Evolutionary conservation across 345 rosid species (phyloP), one percentile per base, ranked within the genome.

Genomic region (Brassica nigra): DNA sequence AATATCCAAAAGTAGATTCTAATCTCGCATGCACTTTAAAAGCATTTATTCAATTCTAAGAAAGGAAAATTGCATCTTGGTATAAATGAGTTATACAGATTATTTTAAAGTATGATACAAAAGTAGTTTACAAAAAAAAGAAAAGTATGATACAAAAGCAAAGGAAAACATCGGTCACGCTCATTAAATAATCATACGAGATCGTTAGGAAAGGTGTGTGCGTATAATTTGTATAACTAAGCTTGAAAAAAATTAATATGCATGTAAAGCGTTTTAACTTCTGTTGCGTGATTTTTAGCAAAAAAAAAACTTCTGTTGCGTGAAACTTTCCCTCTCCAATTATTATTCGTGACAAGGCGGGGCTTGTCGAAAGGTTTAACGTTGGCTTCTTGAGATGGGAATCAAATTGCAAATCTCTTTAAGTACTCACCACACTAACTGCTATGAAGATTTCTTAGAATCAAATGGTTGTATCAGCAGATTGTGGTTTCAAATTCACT

Each of bases 351-450:
- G 89, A 44, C 62, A 83, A 37, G 85, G 78, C 10, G 85, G 90
- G 61, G 76, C 76, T 34, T 77, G 61, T 18, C 81, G 79, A 85
- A 3, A 8, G 88, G 93, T 83, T 76, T 83, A 15, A 86, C 84
- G 30, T 75, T 70, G 7, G 70, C 81, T 58, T 80, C 33, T 49
- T 86, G 87, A 1, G 62, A 57, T 57, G 28, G 29, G 62, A 88
- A 81, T 4, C 90, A 87, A 27, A 88, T 66, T 0, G 90, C 85
- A 73, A 82, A 84, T 83, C 64, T 83, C 84, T 65, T 75, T 84
- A n/a, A 8, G 62, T 58, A 11, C 30, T 58, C 30, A 3, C 6
- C 12, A 14, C 62, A 12, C 15, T 44, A 15, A 12, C 12, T 44
- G 5, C 84, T 87, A 90, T 57, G 82, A 10, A 30, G 23, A 39